Evolutionary conservation across 1,284 basidiomycete species (phyloP).

Genomic region (Kalmanozyma brasiliensis): DNA sequence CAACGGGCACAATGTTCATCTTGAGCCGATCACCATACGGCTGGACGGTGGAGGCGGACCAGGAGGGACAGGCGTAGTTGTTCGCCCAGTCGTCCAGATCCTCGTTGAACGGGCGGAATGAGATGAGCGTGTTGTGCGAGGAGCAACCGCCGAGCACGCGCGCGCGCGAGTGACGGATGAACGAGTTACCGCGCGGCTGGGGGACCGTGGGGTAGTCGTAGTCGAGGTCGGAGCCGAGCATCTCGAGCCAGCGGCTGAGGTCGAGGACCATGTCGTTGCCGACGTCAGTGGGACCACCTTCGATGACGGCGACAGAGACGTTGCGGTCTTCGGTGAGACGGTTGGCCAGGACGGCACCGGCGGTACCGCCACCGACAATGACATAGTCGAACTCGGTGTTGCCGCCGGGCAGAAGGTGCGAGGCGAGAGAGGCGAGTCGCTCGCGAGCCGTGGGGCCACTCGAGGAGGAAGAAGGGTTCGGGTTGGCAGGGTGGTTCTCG

Average conservation of each 20-base stretch:
- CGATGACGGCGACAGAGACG: conserved; percentile 67
- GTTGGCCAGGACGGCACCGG: conserved; percentile 67
- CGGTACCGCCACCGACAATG: conserved; percentile 68
- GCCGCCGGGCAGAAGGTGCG: conserved; percentile 58
- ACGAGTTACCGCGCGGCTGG: conserved; percentile 68
- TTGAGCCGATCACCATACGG: conserved; percentile 67
- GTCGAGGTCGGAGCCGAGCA: conserved; percentile 67
- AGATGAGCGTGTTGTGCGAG: conserved; percentile 69
- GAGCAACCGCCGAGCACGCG: conserved; percentile 68
- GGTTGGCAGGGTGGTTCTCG: conserved; percentile 35
- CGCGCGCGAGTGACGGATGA: conserved; percentile 68
- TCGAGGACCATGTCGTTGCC: conserved; percentile 66
- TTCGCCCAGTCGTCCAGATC: conserved; percentile 67
- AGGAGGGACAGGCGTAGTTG: conserved; percentile 63
- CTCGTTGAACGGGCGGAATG: conserved; percentile 68
- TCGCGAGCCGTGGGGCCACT: conserved; percentile 41
- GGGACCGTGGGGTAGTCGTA: conserved; percentile 67
- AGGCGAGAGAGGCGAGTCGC: conserved; percentile 58
- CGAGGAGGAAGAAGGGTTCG: conserved; percentile 21
- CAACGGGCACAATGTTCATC: conserved; percentile 68
- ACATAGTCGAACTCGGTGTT: conserved; percentile 66
- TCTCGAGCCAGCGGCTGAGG: conserved; percentile 66
- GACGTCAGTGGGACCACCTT: conserved; percentile 67
- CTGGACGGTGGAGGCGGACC: conserved; percentile 60
- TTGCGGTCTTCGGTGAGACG: conserved; percentile 66